Percentiles rank a stretch among this genome's conserved stretches.
Evolutionary conservation across 345 rosid genomes (phyloP).

Genomic region (Mallotus nudiflorus): DNA sequence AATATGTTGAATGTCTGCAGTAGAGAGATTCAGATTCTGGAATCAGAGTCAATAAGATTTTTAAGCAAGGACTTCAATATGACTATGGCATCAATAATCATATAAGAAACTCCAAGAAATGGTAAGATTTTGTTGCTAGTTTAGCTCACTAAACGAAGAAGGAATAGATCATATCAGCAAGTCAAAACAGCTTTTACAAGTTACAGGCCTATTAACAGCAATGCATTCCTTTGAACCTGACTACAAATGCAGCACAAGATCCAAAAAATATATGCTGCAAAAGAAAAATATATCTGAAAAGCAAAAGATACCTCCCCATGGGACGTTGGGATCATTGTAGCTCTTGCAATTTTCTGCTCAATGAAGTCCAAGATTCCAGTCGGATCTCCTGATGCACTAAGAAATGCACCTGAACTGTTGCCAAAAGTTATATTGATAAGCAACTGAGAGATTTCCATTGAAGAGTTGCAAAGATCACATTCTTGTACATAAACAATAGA

Average conservation of each 20-base stretch:
- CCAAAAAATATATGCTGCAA: neutral
- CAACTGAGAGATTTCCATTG: neutral
- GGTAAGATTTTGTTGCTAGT: neutral
- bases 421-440: neutral
- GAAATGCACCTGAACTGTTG: constrained; percentile 76
- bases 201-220: neutral
- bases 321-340: constrained; percentile 61
- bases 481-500: neutral
- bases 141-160: neutral
- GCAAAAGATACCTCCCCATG: constrained; percentile 64
- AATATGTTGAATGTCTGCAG: constrained; percentile 36
- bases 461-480: neutral
- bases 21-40: constrained; percentile 20
- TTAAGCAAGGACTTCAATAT: no score
- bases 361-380: constrained; percentile 53
- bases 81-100: no score
- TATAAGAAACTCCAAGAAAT: neutral
- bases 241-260: no score
- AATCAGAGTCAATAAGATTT: neutral
- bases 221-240: no score
- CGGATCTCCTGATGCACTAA: constrained; percentile 65
- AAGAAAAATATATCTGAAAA: neutral
- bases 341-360: constrained; percentile 66
- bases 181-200: neutral
- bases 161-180: no score